Evolutionary conservation across 1,284 basidiomycete genomes (phyloP).

Genomic region (Rhodofomes roseus): DNA sequence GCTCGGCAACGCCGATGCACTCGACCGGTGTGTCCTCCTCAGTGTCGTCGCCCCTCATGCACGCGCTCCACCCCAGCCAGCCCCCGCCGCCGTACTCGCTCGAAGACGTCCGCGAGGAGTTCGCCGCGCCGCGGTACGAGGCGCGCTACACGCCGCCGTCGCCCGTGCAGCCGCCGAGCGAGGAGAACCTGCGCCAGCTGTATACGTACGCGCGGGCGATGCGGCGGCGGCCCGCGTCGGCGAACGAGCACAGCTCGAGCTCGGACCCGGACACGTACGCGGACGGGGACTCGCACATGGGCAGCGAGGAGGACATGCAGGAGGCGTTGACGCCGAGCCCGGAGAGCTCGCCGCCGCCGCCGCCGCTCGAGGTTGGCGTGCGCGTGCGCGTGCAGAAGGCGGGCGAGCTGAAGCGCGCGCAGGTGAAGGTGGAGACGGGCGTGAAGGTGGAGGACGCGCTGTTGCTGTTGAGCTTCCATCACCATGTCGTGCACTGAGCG

Average conservation of each 20-base stretch:
- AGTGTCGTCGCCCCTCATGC: conserved; percentile 11
- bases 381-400: conserved; percentile 14
- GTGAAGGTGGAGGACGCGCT: conserved; percentile 63
- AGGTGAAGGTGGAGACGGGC: conserved; percentile 28
- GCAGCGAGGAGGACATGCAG: conserved; percentile 60
- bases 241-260: not conserved
- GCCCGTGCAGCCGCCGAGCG: not conserved
- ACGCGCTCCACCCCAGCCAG: not conserved
- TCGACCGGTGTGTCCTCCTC: conserved; percentile 34
- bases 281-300: conserved; percentile 43
- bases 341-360: conserved; percentile 45
- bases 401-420: not conserved
- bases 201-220: conserved; percentile 1
- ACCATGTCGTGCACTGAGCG: conserved; percentile 52
- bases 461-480: conserved; percentile 65
- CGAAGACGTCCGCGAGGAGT: conserved; percentile 24
- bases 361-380: conserved; percentile 15
- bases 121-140: not conserved
- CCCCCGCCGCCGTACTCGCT: conserved; percentile 22
- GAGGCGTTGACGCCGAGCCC: conserved; percentile 71
- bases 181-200: not conserved
- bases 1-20: conserved; percentile 6
- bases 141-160: not conserved
- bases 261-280: conserved; percentile 19
- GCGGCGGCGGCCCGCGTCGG: not conserved